These are phyloP conservation scores for Thermothelomyces thermophilus DNA, from an alignment of 2,329 filamentous ascomycete species.

Conservation along the genomic window DNA sequence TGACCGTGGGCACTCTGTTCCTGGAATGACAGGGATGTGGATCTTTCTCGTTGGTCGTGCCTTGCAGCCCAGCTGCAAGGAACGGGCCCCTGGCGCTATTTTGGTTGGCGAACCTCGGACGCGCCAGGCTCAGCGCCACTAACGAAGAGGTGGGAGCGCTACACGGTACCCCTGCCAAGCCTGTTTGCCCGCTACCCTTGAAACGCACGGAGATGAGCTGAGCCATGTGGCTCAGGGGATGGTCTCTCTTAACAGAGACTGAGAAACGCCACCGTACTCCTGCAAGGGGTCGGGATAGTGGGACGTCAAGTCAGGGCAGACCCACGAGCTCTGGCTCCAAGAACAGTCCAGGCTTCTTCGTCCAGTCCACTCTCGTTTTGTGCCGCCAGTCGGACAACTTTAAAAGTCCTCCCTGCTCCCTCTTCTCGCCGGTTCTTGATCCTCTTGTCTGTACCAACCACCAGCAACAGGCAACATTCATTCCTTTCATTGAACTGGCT, in stretches of 20 bases:
- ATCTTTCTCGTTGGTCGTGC: slow-evolving; percentile 8
- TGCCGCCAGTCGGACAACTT: no score
- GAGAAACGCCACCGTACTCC: neutral
- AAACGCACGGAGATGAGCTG: neutral
- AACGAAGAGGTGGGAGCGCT: neutral
- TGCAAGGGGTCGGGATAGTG: neutral
- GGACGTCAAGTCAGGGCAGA: neutral
- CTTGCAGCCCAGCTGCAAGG: slow-evolving; percentile 22
- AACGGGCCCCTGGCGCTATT: slow-evolving; percentile 17
- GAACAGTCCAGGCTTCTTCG: neutral
- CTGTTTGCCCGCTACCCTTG: slow-evolving; percentile 7
- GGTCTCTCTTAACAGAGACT: neutral
- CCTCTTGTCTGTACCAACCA: slow-evolving; percentile 11
- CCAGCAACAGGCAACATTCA: slow-evolving; percentile 4
- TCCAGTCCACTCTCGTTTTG: slow-evolving; percentile 3
- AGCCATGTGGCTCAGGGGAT: neutral
- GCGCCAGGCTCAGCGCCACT: neutral
- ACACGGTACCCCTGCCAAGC: slow-evolving; percentile 7
- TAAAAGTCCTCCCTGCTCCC: slow-evolving; percentile 6
- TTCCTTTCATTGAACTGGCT: slow-evolving; percentile 25
- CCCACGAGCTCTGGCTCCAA: neutral
- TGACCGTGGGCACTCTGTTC: slow-evolving; percentile 16
- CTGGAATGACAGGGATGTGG: slow-evolving; percentile 11
- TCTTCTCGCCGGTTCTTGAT: slow-evolving; percentile 3
- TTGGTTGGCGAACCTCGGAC: slow-evolving; percentile 12